Evolutionary conservation across 225 moss, liverwort and hornwort genomes (phyloP).

Genomic region (Thuidium tamariscinum): DNA sequence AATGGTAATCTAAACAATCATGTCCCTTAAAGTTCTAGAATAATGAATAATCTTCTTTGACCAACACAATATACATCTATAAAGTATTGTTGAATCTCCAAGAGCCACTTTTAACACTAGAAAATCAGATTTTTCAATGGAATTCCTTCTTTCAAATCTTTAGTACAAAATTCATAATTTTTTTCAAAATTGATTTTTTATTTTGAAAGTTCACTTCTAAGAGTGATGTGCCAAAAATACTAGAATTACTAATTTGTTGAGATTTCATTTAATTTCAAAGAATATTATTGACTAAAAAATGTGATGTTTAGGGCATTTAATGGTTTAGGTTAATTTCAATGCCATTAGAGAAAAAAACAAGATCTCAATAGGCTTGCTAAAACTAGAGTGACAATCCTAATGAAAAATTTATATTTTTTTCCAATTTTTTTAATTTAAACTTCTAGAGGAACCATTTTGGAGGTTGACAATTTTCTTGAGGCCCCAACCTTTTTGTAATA

Average conservation of each 20-base stretch:
- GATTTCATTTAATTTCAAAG: not conserved
- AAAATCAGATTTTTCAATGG: not conserved
- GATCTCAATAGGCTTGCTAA: too few species aligned
- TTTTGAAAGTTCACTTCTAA: rapidly evolving
- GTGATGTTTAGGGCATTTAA: not conserved
- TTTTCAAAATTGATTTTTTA: not conserved
- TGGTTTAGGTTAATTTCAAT: not conserved
- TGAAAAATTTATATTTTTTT: too few species aligned
- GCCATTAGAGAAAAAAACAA: too few species aligned
- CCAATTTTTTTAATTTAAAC: too few species aligned
- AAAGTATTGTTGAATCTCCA: not conserved
- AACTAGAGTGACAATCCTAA: too few species aligned
- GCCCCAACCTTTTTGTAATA: too few species aligned
- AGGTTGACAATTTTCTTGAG: too few species aligned
- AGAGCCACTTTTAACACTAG: not conserved
- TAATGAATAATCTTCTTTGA: not conserved
- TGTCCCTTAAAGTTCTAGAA: not conserved
- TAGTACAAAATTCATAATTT: not conserved
- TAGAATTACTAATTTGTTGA: not conserved
- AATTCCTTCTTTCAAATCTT: not conserved
- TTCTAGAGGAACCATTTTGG: too few species aligned
- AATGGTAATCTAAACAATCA: not conserved
- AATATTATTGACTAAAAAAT: not conserved
- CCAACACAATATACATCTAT: not conserved
- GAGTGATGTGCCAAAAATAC: not conserved